Base-by-base conservation (phyloP, 495 filamentous ascomycete genomes). In the Penicillium antarcticum region DNA sequence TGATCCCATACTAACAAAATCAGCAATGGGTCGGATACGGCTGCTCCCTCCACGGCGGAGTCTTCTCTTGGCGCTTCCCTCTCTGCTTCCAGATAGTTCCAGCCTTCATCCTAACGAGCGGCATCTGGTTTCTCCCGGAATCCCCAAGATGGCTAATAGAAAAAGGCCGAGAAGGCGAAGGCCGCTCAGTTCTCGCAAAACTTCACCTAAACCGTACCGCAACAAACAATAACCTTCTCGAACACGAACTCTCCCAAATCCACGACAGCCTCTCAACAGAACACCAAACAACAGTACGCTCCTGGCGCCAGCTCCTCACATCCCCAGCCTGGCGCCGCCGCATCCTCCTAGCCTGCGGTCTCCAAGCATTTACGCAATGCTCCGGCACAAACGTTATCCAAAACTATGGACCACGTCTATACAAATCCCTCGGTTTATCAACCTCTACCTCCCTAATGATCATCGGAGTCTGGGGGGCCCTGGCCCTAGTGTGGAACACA, bases 91-190 rank as follows among this genome's bases (percentile, higher is more conserved):
- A 82, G 52, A 69, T 69, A 29, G 58, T 76, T 1, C 80, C 80
- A 6, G 70, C 75, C 6, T 37, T 83, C 4, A 52, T 78, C n/a
- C 66, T 85, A 18, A 67, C 63, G 6, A 50, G 64, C 7, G 78
- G 79, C 10, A 62, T 80, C 24, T 74, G 71, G 55, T 80, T 79
- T 54, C 69, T 83, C 11, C 68, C 70, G 9, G 81, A 83, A 56
- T 80, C 77, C 0, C 81, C 81, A 11, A 64, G 81, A 40, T 85
- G 80, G 80, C 66, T 84, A 7, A 74, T 79, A 24, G 71, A 80
- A 51, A 72, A 75, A 51, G 78, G 74, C 41, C 71, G 70, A 29
- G 52, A 73, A 39, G 68, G 66, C 11, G 74, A 75, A 44, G 76
- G 69, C 6, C 69, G 68, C 33, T 50, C 57, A 8, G 63, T 72